Percentiles rank a stretch among this genome's conserved stretches.
These are phyloP conservation scores for Tetrapisispora taiwanensis DNA, from an alignment of 805 yeast species.

Conservation along the genomic window DNA sequence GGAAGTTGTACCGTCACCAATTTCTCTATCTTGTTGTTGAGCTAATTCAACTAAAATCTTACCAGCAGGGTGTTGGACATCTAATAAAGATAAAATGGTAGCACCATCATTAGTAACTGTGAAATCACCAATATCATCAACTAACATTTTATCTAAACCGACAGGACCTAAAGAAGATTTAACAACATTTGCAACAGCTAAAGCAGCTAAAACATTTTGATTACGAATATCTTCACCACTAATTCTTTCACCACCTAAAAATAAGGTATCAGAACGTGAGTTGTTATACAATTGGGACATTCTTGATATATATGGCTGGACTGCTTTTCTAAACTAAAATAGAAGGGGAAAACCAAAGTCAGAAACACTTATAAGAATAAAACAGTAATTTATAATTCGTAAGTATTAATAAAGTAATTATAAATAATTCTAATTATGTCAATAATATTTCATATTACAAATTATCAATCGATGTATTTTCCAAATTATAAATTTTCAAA, in stretches of 20 bases:
- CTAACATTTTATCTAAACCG: constrained; percentile 96
- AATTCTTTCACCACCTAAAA: constrained; percentile 90
- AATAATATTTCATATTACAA: too few species aligned
- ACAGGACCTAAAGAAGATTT: constrained; percentile 96
- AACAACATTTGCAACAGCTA: constrained; percentile 67
- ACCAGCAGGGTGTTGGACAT: constrained; percentile 98
- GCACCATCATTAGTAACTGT: constrained; percentile 99
- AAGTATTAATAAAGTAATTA: neutral
- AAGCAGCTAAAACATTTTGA: constrained; percentile 91
- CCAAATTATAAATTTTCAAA: too few species aligned
- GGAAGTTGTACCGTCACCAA: constrained; percentile 96
- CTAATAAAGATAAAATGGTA: constrained; percentile 78
- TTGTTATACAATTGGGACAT: constrained; percentile 62
- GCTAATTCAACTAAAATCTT: constrained; percentile 94
- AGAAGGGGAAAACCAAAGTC: too few species aligned
- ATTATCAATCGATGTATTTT: too few species aligned
- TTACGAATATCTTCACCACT: constrained; percentile 95
- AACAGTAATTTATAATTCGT: too few species aligned
- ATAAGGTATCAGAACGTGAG: constrained; percentile 84
- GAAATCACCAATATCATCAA: constrained; percentile 97
- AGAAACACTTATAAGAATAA: too few species aligned
- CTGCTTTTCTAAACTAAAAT: too few species aligned
- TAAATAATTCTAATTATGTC: neutral
- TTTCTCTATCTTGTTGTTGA: constrained; percentile 97
- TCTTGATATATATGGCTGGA: neutral